Evolutionary conservation across 352 stramenopile genomes (phyloP), one percentile per base, ranked within the genome.

Genomic region (Pythium brachiatum): DNA sequence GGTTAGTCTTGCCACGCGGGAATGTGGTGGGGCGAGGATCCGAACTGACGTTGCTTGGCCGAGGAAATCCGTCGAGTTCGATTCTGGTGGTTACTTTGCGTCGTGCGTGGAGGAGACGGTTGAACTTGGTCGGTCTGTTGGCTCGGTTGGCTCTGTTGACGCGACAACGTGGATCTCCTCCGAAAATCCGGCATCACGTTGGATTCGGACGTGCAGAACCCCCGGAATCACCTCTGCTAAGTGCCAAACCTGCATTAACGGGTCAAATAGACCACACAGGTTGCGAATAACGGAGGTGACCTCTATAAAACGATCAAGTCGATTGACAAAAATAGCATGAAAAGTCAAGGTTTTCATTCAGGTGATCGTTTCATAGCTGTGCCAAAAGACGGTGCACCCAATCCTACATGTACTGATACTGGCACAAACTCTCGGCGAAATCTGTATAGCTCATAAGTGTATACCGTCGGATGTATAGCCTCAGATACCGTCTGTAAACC

Each of bases 201-300:
- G 48, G 59, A 65, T 65, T 53, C 59, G 27, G 27, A 65, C 59
- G 59, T 65, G 59, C 59, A 55, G 39, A 65, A 59, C 59, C 51
- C 27, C 47, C 57, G 31, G 32, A 64, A 64, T 51, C 15, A 50
- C 57, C 57, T 64, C 12, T 54, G 29, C 2, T 47, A 50, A 29
- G 20, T 18, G 3, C 9, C 20, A 41, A 25, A 20, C 29, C 25
- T 23, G 6, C 13, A 41, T 34, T 39, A 56, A 9, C 1, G 18
- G 1, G 26, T 56, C n/a, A n/a, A n/a, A n/a, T n/a, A n/a, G n/a
- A n/a, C n/a, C n/a, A n/a, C n/a, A n/a, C n/a, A n/a, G n/a, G n/a
- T n/a, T n/a, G n/a, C n/a, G n/a, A n/a, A n/a, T n/a, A n/a, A n/a
- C n/a, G n/a, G n/a, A n/a, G n/a, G 20, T 11, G 27, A 32, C 44